Conservation (phyloP, 2,329 filamentous ascomycete genomes). For the Cladophialophora exuberans region DNA sequence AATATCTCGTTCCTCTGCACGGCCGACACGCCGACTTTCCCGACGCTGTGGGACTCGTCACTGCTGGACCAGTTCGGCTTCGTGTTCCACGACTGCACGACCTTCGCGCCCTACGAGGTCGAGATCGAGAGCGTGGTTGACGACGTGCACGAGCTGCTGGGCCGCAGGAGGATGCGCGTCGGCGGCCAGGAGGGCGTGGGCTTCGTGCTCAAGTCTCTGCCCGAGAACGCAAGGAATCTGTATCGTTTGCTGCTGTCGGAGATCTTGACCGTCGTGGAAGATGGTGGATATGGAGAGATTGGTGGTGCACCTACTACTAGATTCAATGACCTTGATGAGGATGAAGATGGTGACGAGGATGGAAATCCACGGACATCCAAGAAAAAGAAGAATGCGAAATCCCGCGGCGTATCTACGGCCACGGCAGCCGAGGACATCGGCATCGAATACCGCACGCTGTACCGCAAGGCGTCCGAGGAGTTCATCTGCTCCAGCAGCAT, state of each 20-base stretch:
- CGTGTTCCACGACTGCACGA: conserved; percentile 91
- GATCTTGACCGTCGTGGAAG: conserved; percentile 71
- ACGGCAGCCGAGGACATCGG: conserved; percentile 54
- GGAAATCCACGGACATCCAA: conserved; percentile 23
- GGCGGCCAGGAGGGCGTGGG: conserved; percentile 89
- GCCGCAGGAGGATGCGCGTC: conserved; percentile 75
- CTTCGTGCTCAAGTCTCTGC: conserved; percentile 86
- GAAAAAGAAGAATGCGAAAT: background rate
- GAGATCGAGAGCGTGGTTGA: conserved; percentile 81
- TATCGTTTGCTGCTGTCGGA: conserved; percentile 86
- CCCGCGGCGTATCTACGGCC: background rate
- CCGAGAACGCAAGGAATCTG: conserved; percentile 86
- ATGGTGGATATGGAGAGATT: conserved; percentile 40
- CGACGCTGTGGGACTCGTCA: conserved; percentile 85
- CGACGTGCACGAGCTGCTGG: conserved; percentile 84
- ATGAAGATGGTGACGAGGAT: conserved; percentile 37
- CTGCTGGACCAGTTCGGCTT: conserved; percentile 84
- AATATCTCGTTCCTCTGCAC: conserved; percentile 75
- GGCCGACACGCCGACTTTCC: conserved; percentile 84
- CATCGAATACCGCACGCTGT: conserved; percentile 87
- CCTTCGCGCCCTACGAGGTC: conserved; percentile 72
- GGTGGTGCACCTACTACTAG: too few relatives aligned
- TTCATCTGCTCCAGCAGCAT: conserved; percentile 98
- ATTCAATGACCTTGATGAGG: conserved; percentile 16
- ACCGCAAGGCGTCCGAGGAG: conserved; percentile 93